Conservation (phyloP, 495 filamentous ascomycete species). For the Hyaloscypha variabilis region DNA sequence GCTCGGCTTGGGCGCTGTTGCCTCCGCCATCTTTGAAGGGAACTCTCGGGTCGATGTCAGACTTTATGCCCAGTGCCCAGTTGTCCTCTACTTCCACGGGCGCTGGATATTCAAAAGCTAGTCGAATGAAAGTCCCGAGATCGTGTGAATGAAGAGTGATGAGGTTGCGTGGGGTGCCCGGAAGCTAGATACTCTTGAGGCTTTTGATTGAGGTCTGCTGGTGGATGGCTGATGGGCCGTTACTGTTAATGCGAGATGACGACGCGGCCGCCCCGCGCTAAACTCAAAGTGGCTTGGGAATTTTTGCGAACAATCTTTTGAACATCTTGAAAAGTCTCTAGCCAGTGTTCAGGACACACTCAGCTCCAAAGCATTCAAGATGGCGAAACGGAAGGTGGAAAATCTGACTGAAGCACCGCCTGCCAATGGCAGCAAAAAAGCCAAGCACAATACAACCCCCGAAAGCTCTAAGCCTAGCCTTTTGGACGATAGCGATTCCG, state of each 20-base stretch:
- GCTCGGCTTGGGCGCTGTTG: slow-evolving; percentile 79
- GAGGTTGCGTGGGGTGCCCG: background rate
- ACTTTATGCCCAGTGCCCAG: background rate
- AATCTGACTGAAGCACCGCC: slow-evolving; percentile 9
- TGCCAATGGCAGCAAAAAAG: slow-evolving; percentile 28
- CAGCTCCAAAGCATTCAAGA: slow-evolving; percentile 21
- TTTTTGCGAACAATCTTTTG: background rate
- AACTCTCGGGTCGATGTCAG: background rate
- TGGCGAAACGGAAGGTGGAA: slow-evolving; percentile 34
- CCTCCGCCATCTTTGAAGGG: slow-evolving; percentile 47
- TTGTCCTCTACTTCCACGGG: background rate
- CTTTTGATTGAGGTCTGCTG: slow-evolving; percentile 7
- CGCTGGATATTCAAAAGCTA: background rate
- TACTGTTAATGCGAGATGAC: slow-evolving; percentile 9
- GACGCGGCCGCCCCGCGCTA: background rate
- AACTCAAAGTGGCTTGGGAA: background rate
- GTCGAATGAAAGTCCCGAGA: background rate
- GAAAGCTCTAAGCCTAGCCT: slow-evolving; percentile 18
- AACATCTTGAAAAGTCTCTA: background rate
- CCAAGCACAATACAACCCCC: slow-evolving; percentile 20
- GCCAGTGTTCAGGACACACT: background rate
- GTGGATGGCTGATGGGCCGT: background rate
- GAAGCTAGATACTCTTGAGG: slow-evolving; percentile 7
- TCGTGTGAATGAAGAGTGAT: background rate
- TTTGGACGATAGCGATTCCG: slow-evolving; percentile 41